phyloP scores from a whole-genome alignment of 768 basidiomycete species.

The Xerocomellus dryophilus region DNA sequence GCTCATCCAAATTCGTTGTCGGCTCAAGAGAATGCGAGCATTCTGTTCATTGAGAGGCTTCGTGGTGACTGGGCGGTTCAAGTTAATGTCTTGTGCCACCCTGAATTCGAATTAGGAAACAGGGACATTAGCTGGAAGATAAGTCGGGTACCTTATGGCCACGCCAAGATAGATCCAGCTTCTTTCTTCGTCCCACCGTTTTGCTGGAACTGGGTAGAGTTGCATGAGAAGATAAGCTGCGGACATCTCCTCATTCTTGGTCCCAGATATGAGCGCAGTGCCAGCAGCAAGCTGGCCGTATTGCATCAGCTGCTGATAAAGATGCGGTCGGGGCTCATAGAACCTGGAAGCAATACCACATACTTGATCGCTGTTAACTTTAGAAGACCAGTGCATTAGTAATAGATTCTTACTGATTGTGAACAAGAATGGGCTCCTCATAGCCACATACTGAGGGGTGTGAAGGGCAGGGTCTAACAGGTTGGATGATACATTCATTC shows the following conservation, averaged over 20 bases:
- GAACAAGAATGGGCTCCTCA: conserved; percentile 87
- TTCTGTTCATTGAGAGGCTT: conserved; percentile 77
- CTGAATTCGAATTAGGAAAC: conserved; percentile 38
- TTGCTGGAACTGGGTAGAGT: conserved; percentile 70
- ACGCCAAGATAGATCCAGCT: conserved; percentile 88
- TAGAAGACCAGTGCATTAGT: neutral
- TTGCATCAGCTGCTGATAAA: conserved; percentile 71
- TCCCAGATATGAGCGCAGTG: conserved; percentile 68
- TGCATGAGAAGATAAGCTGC: conserved; percentile 80
- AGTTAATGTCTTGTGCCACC: conserved; percentile 84
- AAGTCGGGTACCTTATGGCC: conserved; percentile 64
- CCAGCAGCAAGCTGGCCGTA: conserved; percentile 77
- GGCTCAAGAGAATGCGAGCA: conserved; percentile 83
- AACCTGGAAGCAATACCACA: conserved; percentile 87
- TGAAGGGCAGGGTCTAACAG: conserved; percentile 81
- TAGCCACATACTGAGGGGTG: conserved; percentile 75
- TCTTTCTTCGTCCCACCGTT: conserved; percentile 86
- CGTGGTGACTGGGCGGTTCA: conserved; percentile 73
- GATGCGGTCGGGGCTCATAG: conserved; percentile 63
- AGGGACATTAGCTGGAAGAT: neutral
- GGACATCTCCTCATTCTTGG: conserved; percentile 80
- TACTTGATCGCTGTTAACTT: conserved; percentile 43
- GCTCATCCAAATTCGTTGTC: conserved; percentile 86
- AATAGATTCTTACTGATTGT: conserved; percentile 70
- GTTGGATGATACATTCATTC: conserved; percentile 76